A percentile compares a stretch with the other conserved stretches of the same genome.
These are phyloP conservation scores for Clitoria ternatea DNA, from an alignment of 306 rosid genomes.

Conservation along the genomic window DNA sequence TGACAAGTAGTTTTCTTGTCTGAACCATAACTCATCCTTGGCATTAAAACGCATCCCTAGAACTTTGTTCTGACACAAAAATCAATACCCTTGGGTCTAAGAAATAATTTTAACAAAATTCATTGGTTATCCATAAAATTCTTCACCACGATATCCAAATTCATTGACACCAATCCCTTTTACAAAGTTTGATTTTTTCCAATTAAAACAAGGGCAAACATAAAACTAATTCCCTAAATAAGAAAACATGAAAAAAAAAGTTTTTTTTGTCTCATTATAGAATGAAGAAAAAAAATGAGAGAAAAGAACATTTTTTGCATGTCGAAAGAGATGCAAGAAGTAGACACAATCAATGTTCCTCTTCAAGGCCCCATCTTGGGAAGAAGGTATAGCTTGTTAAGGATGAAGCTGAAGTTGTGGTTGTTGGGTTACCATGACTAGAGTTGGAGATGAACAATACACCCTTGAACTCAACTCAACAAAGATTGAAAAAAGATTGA, in stretches of 20 bases:
- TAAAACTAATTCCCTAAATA: neutral
- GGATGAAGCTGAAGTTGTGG: constrained; percentile 33
- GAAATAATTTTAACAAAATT: neutral
- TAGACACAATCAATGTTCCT: constrained; percentile 95
- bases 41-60: too few species aligned
- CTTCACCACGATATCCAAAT: neutral
- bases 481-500: constrained; percentile 34
- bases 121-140: neutral
- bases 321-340: constrained; percentile 97
- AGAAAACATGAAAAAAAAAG: neutral
- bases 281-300: neutral
- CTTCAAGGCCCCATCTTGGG: constrained; percentile 85
- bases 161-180: neutral
- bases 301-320: constrained; percentile 79
- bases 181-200: neutral
- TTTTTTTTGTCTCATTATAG: neutral
- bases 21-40: too few species aligned
- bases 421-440: neutral
- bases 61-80: too few species aligned
- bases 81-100: too few species aligned
- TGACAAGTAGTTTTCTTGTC: too few species aligned
- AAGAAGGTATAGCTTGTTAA: constrained; percentile 38
- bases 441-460: constrained; percentile 27
- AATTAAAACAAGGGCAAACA: neutral
- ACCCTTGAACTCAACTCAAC: constrained; percentile 2